phyloP scores from a whole-genome alignment of 2,329 filamentous ascomycete species.

The Ophioceras dolichostomum region DNA sequence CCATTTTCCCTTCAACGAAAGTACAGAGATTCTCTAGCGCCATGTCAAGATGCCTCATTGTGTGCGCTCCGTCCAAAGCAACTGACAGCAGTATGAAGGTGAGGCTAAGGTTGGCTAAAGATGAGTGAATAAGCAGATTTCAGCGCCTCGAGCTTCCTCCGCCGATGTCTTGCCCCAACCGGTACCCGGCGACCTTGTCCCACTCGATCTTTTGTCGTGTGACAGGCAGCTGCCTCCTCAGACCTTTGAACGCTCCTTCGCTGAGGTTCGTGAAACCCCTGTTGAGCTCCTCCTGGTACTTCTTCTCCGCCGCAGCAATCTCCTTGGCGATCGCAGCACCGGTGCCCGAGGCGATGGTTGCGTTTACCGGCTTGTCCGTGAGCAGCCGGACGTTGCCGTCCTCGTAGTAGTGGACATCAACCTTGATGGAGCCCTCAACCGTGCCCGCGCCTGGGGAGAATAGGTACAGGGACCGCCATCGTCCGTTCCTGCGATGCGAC shows the following conservation, averaged over 20 bases:
- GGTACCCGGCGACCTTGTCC: conserved; percentile 94
- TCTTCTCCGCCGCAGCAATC: conserved; percentile 71
- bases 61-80: no score
- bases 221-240: conserved; percentile 86
- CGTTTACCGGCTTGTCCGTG: conserved; percentile 66
- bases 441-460: conserved; percentile 56
- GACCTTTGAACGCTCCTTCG: conserved; percentile 88
- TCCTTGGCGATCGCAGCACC: conserved; percentile 62
- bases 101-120: no score
- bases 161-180: conserved; percentile 69
- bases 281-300: conserved; percentile 94
- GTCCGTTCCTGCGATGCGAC: conserved; percentile 82
- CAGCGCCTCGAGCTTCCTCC: conserved; percentile 49
- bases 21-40: no score
- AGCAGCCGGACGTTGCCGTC: conserved; percentile 92
- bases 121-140: no score
- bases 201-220: conserved; percentile 98
- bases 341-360: conserved; percentile 47
- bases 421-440: conserved; percentile 71
- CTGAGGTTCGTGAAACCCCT: conserved; percentile 76
- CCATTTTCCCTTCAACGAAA: no score
- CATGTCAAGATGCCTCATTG: no score
- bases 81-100: no score
- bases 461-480: conserved; percentile 84
- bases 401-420: conserved; percentile 99